Evolutionary conservation across 176 grass and related monocot genomes (phyloP).

Genomic region (Hsuehochloa calcarea): DNA sequence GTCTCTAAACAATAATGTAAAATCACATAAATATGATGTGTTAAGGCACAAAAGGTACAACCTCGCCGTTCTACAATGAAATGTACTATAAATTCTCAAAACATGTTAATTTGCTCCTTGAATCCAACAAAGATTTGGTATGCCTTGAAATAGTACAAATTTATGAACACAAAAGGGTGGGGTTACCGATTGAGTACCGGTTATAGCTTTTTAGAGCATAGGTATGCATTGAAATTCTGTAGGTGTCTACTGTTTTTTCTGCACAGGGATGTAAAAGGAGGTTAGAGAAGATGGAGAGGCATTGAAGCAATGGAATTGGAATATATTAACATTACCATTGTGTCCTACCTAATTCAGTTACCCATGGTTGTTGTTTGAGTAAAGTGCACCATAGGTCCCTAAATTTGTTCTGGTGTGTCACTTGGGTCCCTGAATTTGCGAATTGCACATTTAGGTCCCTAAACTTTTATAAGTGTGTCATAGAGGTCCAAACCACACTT

Average conservation of each 20-base stretch:
- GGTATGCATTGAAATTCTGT: not conserved
- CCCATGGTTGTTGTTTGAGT: no score
- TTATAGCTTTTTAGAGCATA: not conserved
- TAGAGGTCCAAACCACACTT: not conserved
- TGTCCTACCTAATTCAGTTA: not conserved
- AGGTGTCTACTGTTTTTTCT: not conserved
- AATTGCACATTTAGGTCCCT: no score
- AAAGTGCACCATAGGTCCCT: no score
- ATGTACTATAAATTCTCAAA: not conserved
- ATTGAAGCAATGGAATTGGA: not conserved
- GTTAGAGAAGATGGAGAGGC: constrained; percentile 9
- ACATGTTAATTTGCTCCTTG: not conserved
- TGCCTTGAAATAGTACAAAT: not conserved
- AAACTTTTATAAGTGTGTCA: not conserved
- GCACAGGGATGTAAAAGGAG: not conserved
- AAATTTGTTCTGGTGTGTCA: no score
- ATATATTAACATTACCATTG: not conserved
- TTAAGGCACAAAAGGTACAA: not conserved
- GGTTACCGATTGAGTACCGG: not conserved
- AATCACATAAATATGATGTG: not conserved
- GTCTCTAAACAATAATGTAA: not conserved
- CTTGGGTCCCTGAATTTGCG: no score
- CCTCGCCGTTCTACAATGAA: not conserved
- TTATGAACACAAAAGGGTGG: not conserved
- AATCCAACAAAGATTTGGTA: not conserved